A percentile compares a stretch with the other conserved stretches of the same genome.
phyloP scores from a whole-genome alignment of 768 basidiomycete species.

The Tricholoma flavovirens region DNA sequence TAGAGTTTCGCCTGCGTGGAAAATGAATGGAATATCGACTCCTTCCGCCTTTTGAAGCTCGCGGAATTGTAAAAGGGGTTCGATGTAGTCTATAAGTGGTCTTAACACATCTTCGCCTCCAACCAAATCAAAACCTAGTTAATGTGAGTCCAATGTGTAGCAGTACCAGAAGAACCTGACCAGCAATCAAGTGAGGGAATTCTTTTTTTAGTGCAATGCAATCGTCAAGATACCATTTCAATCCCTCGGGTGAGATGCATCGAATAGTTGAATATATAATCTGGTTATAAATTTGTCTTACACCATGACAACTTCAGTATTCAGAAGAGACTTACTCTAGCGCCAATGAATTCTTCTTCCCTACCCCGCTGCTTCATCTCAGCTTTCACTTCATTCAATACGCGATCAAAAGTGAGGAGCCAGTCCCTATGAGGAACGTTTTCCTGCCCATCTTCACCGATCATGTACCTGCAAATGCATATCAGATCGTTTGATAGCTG shows the following conservation, averaged over 20 bases:
- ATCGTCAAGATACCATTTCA: conserved; percentile 68
- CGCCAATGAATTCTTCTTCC: conserved; percentile 59
- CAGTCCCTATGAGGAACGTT: conserved; percentile 56
- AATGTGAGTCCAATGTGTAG: background rate
- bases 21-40: conserved; percentile 68
- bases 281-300: conserved; percentile 26
- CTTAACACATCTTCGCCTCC: conserved; percentile 60
- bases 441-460: conserved; percentile 49
- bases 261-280: conserved; percentile 69
- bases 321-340: conserved; percentile 37
- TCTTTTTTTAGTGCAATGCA: conserved; percentile 68
- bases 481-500: background rate
- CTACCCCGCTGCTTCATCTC: conserved; percentile 48
- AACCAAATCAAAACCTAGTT: conserved; percentile 73
- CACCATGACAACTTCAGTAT: background rate
- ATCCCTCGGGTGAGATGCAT: conserved; percentile 45
- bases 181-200: conserved; percentile 68
- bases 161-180: conserved; percentile 27
- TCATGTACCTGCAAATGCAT: conserved; percentile 40
- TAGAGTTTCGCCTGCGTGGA: conserved; percentile 78
- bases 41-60: conserved; percentile 50
- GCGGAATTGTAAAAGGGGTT: conserved; percentile 54
- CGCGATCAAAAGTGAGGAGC: conserved; percentile 46
- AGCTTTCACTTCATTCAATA: conserved; percentile 47
- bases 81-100: conserved; percentile 59